Base-by-base conservation (phyloP, 202 grass and related monocot genomes). In the Bolboschoenoplectus hybrid region DNA sequence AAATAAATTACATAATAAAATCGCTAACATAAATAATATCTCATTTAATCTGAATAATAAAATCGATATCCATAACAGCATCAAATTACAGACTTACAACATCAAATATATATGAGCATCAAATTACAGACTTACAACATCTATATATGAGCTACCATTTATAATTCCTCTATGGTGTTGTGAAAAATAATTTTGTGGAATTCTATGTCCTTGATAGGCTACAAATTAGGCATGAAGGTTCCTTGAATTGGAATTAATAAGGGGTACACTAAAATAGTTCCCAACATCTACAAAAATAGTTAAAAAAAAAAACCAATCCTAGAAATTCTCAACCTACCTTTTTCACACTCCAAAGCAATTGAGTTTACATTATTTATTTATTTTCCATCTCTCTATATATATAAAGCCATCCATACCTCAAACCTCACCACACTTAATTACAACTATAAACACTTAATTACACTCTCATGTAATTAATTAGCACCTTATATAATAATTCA, bases 261-360 rank as follows among this genome's bases (percentile, higher is more conserved):
- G 52, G 38, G 50, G 53, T 81, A 10, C 35, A 19, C 38, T 81
- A 39, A 1, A 13, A 44, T 62, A 63, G 36, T 39, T 63, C 3
- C 2, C 1, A 63, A 44, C 7, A 19, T 3, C 1, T 12, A 36
- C n/a, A 66, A 47, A 13, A 46, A 65, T 65, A n/a, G 14, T 16
- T 58, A 61, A 19, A 64, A 65, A 81, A 49, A 20, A 58, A 82
- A 82, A 66, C 34, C 64, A 20, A 66, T 47, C 80, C 58, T 82
- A 46, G 82, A 79, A 77, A 72, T 51, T 1, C 61, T 71, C 89
- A 13, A 80, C 43, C 50, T 74, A 70, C 56, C 69, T 62, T 82
- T 92, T 87, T 84, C 85, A 87, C 89, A 41, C 77, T 76, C 46
- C 50, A 35, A 85, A 93, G 89, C 88, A 87, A 90, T 16, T 43